These are phyloP conservation scores for Byssoonygena ceratinophila DNA, from an alignment of 2,329 filamentous ascomycete genomes.

Conservation along the genomic window DNA sequence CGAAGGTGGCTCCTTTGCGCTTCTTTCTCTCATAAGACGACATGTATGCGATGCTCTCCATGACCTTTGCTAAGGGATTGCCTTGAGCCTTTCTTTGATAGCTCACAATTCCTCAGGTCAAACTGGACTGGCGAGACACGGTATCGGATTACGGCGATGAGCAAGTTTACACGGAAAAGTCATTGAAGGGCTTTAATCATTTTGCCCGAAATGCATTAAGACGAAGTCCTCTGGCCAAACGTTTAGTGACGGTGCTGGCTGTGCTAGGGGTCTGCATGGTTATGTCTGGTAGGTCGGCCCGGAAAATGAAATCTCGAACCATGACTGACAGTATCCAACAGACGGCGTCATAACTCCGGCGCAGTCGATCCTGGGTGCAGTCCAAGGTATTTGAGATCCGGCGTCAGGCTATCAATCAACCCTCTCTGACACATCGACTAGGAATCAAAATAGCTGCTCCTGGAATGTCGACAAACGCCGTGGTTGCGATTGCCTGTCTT, in stretches of 20 bases:
- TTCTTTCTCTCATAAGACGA: constrained; percentile 44
- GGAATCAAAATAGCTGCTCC: constrained; percentile 17
- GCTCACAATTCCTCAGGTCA: constrained; percentile 29
- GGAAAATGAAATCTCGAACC: neutral
- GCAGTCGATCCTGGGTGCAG: constrained; percentile 48
- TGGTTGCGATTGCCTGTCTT: constrained; percentile 15
- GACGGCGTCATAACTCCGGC: constrained; percentile 49
- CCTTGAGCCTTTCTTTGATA: neutral
- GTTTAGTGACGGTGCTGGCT: constrained; percentile 34
- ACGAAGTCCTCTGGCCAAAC: constrained; percentile 37
- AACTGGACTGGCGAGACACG: constrained; percentile 44
- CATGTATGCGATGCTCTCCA: constrained; percentile 32
- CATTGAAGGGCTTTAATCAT: constrained; percentile 36
- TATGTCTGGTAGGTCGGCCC: constrained; percentile 31
- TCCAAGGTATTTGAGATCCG: constrained; percentile 34
- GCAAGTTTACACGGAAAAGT: constrained; percentile 37
- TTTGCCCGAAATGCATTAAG: constrained; percentile 40
- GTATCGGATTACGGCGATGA: constrained; percentile 38
- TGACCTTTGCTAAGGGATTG: neutral
- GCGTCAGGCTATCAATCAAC: neutral
- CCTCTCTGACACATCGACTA: neutral
- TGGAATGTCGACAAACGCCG: constrained; percentile 11
- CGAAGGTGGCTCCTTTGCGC: constrained; percentile 48
- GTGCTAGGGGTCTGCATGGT: constrained; percentile 45
- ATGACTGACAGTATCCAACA: neutral